Evolutionary conservation across 2,329 filamentous ascomycete species (phyloP), one percentile per base, ranked within the genome.

Genomic region (Stemphylium vesicarium): DNA sequence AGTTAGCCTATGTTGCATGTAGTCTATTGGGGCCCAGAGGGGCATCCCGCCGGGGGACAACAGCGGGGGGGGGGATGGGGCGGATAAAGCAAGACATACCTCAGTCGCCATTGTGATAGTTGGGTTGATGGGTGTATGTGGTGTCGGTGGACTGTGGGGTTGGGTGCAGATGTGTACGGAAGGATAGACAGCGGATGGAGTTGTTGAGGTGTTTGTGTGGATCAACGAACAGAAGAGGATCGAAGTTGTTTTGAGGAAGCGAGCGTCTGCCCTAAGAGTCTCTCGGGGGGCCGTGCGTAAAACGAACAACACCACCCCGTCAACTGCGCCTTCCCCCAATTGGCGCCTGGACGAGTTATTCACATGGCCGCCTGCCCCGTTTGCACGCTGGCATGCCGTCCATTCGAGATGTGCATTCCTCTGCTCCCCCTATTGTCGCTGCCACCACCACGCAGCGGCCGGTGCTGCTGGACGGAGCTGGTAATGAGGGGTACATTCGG

Each of bases 71-170:
- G 56, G 74, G 41, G 64, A 59, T 57, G 59, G 64, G 62, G 64
- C 64, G 62, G 71, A 75, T 70, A 70, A 67, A 60, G 67, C 59
- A 62, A 65, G 60, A 81, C 84, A 72, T 83, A 87, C 85, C 80
- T 87, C 85, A 79, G 82, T 84, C 77, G 82, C 81, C 84, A 87
- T 87, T 75, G 72, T 84, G 76, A 53, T 51, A 53, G 57, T 52
- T 48, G 58, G 46, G 50, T 56, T 56, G 52, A 46, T 59, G 60
- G 50, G 57, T 41, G 52, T 63, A 49, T 45, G 52, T 56, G 50
- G 48, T 53, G 56, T 57, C 36, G 50, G 49, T 53, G 44, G 53
- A 49, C 42, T 43, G 63, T 53, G 55, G 57, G 49, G 57, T 39
- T 50, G 61, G 56, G 48, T 64, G 65, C 60, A 59, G 64, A 60